These are phyloP conservation scores for Trichopus zeylanicus DNA, from an alignment of 116 monocot species.

Conservation along the genomic window DNA sequence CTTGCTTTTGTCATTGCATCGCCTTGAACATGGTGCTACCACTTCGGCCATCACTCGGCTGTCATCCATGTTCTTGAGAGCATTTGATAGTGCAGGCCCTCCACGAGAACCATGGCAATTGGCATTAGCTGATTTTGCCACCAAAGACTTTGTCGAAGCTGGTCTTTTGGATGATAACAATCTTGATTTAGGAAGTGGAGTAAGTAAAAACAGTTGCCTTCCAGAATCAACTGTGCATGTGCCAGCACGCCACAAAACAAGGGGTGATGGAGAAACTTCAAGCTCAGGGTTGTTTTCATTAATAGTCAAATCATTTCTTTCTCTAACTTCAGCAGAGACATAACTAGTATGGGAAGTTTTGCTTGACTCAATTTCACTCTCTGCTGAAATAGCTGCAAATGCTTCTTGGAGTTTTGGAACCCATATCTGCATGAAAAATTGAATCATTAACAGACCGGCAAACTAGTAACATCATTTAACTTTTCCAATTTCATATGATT, in stretches of 20 bases:
- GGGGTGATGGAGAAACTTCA: constrained; percentile 81
- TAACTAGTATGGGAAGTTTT: constrained; percentile 1
- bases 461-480: neutral
- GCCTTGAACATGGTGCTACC: neutral
- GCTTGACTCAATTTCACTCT: constrained; percentile 5
- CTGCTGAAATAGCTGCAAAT: constrained; percentile 3
- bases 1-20: neutral
- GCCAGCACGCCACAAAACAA: constrained; percentile 63
- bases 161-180: constrained; percentile 11
- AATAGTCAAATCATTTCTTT: constrained; percentile 2
- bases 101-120: constrained; percentile 5
- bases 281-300: constrained; percentile 15
- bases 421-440: constrained; percentile 43
- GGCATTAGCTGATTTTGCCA: constrained; percentile 1
- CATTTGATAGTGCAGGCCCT: constrained; percentile 5
- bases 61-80: neutral
- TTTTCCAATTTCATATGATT: neutral
- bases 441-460: neutral
- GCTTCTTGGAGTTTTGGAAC: constrained; percentile 43
- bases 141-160: constrained; percentile 20
- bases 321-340: constrained; percentile 13
- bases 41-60: constrained; percentile 2
- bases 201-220: constrained; percentile 72
- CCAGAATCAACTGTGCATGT: constrained; percentile 38
- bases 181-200: constrained; percentile 63